Evolutionary conservation across 2,329 filamentous ascomycete species (phyloP), one percentile per base, ranked within the genome.

Genomic region (Onygenales sp.): DNA sequence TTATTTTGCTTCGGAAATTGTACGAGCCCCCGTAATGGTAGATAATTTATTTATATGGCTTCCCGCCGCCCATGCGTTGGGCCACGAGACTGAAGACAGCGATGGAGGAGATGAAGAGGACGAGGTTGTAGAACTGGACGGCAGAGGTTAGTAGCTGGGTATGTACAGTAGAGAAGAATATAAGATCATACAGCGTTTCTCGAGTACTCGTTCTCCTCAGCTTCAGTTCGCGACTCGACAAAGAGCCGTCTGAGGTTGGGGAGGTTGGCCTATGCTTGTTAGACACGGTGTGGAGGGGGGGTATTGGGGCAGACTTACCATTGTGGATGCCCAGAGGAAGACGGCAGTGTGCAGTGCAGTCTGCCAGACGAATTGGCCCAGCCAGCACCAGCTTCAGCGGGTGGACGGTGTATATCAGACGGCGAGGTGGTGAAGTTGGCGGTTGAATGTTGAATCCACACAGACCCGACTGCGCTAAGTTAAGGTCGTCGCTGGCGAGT

Each of bases 181-280:
- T 70, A 48, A 48, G 52, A 49, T 34, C 87, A 65, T 74, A 96
- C 93, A 51, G 93, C 93, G 71, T 85, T 94, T 60, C 93, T 80
- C 11, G 93, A 97, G 61, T 97, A 93, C 56, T 90, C 87, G 68
- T 93, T 87, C 71, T 97, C 93, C 69, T 98, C 93, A 52, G 87
- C 85, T 65, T 97, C 92, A 2, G 88, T 91, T 54, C 93, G 82
- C 34, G 92, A 87, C 73, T 97, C 92, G 51, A 96, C 92, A 66
- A 98, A 97, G 56, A 98, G 84, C 11, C 93, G 87, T 49, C 93
- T 85, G n/a, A 98, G 80, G 67, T 98, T 97, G 37, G 93, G 93
- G 51, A 97, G 82, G 67, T 72, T 72, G 11, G 70, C 70, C 70
- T 72, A 50, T 21, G 13, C 21, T 27, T 27, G 21, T 27, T 27